These are phyloP conservation scores for Paraphoma chrysanthemicola DNA, from an alignment of 2,329 filamentous ascomycete genomes.

Conservation along the genomic window DNA sequence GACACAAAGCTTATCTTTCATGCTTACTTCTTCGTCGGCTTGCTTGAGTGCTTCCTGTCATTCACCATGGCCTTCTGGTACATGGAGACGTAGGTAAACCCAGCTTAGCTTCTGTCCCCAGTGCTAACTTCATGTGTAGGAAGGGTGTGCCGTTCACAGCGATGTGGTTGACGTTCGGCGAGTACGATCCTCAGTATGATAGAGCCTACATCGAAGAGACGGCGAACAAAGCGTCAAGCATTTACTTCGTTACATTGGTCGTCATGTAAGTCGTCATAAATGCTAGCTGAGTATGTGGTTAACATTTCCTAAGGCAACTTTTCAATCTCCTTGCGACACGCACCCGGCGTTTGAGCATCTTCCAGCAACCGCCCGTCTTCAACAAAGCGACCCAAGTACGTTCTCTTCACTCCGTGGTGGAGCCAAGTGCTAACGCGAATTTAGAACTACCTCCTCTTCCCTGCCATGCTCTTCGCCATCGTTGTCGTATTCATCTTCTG, in stretches of 20 bases:
- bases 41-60: constrained; percentile 53
- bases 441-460: constrained; percentile 73
- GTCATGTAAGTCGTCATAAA: constrained; percentile 66
- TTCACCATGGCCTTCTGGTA: constrained; percentile 58
- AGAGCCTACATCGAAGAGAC: constrained; percentile 49
- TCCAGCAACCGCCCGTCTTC: constrained; percentile 73
- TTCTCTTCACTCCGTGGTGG: not conserved
- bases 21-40: constrained; percentile 73
- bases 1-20: constrained; percentile 76
- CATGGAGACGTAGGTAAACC: constrained; percentile 28
- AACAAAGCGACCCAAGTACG: constrained; percentile 62
- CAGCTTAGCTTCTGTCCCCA: not conserved
- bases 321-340: constrained; percentile 76
- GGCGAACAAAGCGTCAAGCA: constrained; percentile 71
- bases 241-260: constrained; percentile 82
- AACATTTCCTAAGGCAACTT: constrained; percentile 63
- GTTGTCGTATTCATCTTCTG: constrained; percentile 70
- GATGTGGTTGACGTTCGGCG: constrained; percentile 64
- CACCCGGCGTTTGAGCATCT: constrained; percentile 66
- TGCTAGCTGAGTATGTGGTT: constrained; percentile 1
- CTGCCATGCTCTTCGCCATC: constrained; percentile 73
- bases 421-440: not conserved
- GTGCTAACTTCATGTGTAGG: constrained; percentile 17
- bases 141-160: constrained; percentile 70
- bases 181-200: constrained; percentile 32